phyloP scores from a whole-genome alignment of 345 rosid genomes.

The Salix caprea region DNA sequence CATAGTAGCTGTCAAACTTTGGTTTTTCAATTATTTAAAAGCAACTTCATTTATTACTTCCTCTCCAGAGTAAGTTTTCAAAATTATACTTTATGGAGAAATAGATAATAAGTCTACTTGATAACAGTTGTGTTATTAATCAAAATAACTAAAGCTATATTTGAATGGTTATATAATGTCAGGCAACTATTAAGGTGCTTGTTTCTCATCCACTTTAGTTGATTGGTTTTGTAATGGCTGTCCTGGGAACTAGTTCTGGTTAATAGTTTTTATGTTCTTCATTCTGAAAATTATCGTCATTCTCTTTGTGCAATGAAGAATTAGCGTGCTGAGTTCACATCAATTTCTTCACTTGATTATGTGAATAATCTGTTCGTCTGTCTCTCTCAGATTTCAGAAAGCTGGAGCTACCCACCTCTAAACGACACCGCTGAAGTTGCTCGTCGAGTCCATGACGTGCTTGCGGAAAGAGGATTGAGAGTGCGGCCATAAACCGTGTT shows the following conservation, averaged over 20 bases:
- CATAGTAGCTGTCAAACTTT: not conserved
- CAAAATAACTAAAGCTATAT: not conserved
- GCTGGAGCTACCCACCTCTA: constrained; percentile 95
- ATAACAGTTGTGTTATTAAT: not conserved
- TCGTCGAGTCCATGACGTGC: constrained; percentile 50
- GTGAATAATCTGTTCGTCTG: not conserved
- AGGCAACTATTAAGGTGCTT: not conserved
- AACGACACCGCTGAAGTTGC: constrained; percentile 93
- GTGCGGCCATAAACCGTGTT: constrained; percentile 43
- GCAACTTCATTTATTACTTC: not conserved
- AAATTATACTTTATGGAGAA: not conserved
- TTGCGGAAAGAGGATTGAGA: constrained; percentile 84
- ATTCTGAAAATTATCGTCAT: not conserved
- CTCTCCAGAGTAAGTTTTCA: not conserved
- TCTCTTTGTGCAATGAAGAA: not conserved
- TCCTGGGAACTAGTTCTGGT: not conserved
- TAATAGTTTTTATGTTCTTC: not conserved
- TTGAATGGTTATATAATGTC: not conserved
- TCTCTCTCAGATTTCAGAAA: constrained; percentile 63
- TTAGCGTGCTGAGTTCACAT: no score
- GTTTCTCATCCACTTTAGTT: not conserved
- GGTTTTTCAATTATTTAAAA: not conserved
- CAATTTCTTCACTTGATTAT: not conserved
- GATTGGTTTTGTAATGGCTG: not conserved
- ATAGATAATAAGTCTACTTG: not conserved